Evolutionary conservation across 306 rosid species (phyloP).

Genomic region (Sicyos edulis): DNA sequence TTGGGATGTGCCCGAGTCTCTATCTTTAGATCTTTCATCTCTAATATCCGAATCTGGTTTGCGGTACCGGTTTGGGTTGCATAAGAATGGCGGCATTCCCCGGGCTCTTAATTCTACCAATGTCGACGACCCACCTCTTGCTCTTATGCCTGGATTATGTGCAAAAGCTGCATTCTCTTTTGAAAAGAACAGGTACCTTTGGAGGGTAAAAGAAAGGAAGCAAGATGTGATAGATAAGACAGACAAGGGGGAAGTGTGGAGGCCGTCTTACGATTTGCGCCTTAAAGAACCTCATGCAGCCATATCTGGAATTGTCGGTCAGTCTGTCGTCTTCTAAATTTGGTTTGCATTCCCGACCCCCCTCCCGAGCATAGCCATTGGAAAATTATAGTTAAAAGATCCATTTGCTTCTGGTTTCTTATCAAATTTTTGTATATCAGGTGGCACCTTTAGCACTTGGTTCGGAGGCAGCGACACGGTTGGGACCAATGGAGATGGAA

Average conservation of each 20-base stretch:
- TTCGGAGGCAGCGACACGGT: constrained; percentile 28
- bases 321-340: constrained; percentile 19
- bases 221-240: constrained; percentile 27
- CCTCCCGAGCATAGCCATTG: too few species aligned
- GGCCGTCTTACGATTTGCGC: constrained; percentile 55
- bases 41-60: constrained; percentile 53
- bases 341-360: not conserved
- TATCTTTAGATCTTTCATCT: constrained; percentile 68
- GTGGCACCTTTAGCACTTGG: constrained; percentile 45
- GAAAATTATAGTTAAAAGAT: not conserved
- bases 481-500: constrained; percentile 23
- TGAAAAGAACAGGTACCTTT: constrained; percentile 52
- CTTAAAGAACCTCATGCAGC: constrained; percentile 71
- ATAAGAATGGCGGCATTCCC: constrained; percentile 62
- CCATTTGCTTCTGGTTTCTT: constrained; percentile 13
- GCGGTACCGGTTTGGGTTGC: constrained; percentile 71
- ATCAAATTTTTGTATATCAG: constrained; percentile 23
- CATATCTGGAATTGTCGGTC: constrained; percentile 72
- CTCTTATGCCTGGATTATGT: constrained; percentile 67
- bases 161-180: constrained; percentile 75
- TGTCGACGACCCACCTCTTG: constrained; percentile 32
- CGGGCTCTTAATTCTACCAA: constrained; percentile 37
- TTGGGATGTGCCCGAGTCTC: constrained; percentile 79
- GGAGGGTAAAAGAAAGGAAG: constrained; percentile 40
- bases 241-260: constrained; percentile 24